A percentile compares a stretch with the other conserved stretches of the same genome.
phyloP scores from a whole-genome alignment of 306 rosid species.

The Coriaria nepalensis region DNA sequence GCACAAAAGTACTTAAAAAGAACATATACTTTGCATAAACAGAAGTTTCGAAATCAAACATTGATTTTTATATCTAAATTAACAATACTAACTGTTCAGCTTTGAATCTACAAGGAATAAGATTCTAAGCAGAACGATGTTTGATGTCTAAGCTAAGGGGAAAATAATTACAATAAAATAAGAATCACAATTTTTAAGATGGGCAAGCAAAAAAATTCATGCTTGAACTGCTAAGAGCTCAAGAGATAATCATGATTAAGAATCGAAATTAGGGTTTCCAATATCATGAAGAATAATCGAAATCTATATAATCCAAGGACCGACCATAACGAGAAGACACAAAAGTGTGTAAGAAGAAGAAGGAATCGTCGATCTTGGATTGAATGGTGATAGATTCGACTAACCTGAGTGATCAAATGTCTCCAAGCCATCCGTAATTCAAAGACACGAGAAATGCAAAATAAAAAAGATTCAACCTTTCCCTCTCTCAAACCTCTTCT shows the following conservation, averaged over 20 bases:
- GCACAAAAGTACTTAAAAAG: background rate
- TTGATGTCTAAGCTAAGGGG: too few species aligned
- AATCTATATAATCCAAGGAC: background rate
- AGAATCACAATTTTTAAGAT: too few species aligned
- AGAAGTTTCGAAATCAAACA: background rate
- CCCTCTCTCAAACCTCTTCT: slow-evolving; percentile 1
- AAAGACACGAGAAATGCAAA: background rate
- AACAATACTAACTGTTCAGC: too few species aligned
- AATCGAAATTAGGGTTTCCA: slow-evolving; percentile 25
- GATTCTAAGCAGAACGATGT: too few species aligned
- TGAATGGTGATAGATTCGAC: slow-evolving; percentile 8
- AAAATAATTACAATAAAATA: too few species aligned
- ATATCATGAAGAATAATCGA: slow-evolving; percentile 6
- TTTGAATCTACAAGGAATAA: too few species aligned
- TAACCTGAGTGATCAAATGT: slow-evolving; percentile 55
- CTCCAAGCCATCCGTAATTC: slow-evolving; percentile 42
- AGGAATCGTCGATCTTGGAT: background rate
- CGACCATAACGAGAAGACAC: background rate
- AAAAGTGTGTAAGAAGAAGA: slow-evolving; percentile 3
- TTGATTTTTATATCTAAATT: background rate
- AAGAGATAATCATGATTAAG: background rate
- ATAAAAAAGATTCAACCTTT: slow-evolving; percentile 2
- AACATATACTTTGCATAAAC: slow-evolving; percentile 11
- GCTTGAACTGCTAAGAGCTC: too few species aligned
- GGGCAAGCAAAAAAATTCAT: background rate